Base-by-base conservation (phyloP, 768 basidiomycete genomes). In the Trametes cinnabarina region DNA sequence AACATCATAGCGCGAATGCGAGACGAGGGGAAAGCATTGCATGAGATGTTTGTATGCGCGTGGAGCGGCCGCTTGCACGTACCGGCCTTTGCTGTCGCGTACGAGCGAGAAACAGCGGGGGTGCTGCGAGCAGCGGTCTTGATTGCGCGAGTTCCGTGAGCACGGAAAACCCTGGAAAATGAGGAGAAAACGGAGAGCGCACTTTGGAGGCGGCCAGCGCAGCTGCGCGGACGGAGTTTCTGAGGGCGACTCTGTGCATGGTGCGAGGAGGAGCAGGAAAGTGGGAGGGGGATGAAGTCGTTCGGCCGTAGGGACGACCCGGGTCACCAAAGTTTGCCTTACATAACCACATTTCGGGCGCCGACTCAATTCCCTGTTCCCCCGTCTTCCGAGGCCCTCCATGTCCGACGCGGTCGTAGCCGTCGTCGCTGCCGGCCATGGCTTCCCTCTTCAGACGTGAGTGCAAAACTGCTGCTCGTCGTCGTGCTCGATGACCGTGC, bases 71-170 rank as follows among this genome's bases (percentile, higher is more conserved):
- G 14, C 46, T 35, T 32, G 40, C 51, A 67, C 90, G 65, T 65
- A 98, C 95, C 91, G 77, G 97, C 87, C 81, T 99, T 99, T 69
- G 95, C 95, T 68, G 96, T 94, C 67, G 97, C 97, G 81, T 99
- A 99, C 62, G 89, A 81, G 72, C 96, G 92, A 71, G 86, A 74
- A 57, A 80, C 75, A 67, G 81, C 67, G 69, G 81, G 77, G 59
- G 78, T 77, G 69, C 79, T 74, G 63, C 71, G 68, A 66, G 66
- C 65, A 54, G 70, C 72, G 67, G 72, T 79, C 77, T 80, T 43
- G 50, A 54, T 51, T 58, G 60, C 41, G 32, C n/a, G 35, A 20
- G 44, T 46, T 19, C 39, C 47, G 46, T 50, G 59, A 55, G 60
- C 42, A 53, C 42, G 47, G 20, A 64, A 42, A 52, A 54, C 15